Base-by-base conservation (phyloP, 169 alveolate genomes). In the Eimeria falciformis region DNA sequence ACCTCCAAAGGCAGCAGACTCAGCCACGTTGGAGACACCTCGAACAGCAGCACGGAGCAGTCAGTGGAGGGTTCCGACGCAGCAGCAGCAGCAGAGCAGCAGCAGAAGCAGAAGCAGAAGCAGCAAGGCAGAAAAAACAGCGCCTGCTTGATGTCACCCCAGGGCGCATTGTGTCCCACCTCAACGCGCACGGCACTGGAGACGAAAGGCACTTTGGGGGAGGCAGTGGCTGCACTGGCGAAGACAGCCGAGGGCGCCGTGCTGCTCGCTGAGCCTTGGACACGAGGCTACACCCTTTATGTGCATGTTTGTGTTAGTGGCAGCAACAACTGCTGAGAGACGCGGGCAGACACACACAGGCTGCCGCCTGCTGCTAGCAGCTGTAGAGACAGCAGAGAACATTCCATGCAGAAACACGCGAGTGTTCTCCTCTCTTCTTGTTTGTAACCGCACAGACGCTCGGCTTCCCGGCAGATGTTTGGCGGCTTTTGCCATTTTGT, bases 11-110 rank as follows among this genome's bases (percentile, higher is more conserved):
- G n/a, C n/a, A n/a, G n/a, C n/a, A n/a, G n/a, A n/a, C n/a, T n/a
- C n/a, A n/a, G n/a, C n/a, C n/a, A n/a, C n/a, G n/a, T n/a, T n/a
- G n/a, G n/a, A n/a, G n/a, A n/a, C n/a, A n/a, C n/a, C n/a, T n/a
- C n/a, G n/a, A n/a, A n/a, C n/a, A n/a, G n/a, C n/a, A n/a, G n/a
- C n/a, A n/a, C n/a, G n/a, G n/a, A n/a, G n/a, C n/a, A n/a, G n/a
- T n/a, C n/a, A n/a, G n/a, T n/a, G n/a, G n/a, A n/a, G n/a, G n/a
- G n/a, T n/a, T n/a, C n/a, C n/a, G n/a, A 53, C 17, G 62, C 75
- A 62, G 75, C 75, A 18, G 75, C 75, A 18, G 75, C 75, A 62
- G 75, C 75, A 53, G 62, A 62, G 37, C n/a, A 23, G 29, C 75
- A 62, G 75, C 75, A 62, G 75, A 5, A n/a, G 21, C 75, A 12